Evolutionary conservation across 345 rosid genomes (phyloP).

Genomic region (Fremontodendron californicum): DNA sequence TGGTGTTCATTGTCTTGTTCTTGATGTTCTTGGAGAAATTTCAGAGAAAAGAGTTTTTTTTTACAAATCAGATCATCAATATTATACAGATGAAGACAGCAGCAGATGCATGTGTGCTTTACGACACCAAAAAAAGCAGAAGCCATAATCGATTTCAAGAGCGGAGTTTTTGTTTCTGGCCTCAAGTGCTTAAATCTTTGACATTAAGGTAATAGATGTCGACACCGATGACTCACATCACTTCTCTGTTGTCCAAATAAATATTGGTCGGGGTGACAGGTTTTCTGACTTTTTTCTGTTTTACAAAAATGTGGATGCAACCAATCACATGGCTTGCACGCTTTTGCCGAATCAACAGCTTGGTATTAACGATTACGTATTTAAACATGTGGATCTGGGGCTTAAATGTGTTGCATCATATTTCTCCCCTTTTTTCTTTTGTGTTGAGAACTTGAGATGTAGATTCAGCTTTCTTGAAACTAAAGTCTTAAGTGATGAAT

Average conservation of each 20-base stretch:
- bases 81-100: conserved; percentile 99
- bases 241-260: background rate
- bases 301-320: background rate
- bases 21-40: no score
- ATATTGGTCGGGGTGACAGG: background rate
- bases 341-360: background rate
- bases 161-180: background rate
- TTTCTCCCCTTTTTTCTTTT: background rate
- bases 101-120: conserved; percentile 78
- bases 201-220: conserved; percentile 1
- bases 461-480: background rate
- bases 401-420: background rate
- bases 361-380: background rate
- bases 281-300: background rate
- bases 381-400: background rate
- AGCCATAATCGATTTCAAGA: conserved; percentile 16
- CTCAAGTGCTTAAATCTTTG: background rate
- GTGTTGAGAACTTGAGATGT: background rate
- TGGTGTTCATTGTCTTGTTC: no score
- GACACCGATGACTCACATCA: background rate
- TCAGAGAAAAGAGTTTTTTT: no score
- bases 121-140: conserved; percentile 65
- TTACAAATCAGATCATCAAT: no score
- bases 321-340: background rate
- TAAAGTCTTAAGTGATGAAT: background rate